Percentiles rank a stretch among this genome's conserved stretches.
phyloP scores from a whole-genome alignment of 352 stramenopile genomes.

The Blastocystis sp. region DNA sequence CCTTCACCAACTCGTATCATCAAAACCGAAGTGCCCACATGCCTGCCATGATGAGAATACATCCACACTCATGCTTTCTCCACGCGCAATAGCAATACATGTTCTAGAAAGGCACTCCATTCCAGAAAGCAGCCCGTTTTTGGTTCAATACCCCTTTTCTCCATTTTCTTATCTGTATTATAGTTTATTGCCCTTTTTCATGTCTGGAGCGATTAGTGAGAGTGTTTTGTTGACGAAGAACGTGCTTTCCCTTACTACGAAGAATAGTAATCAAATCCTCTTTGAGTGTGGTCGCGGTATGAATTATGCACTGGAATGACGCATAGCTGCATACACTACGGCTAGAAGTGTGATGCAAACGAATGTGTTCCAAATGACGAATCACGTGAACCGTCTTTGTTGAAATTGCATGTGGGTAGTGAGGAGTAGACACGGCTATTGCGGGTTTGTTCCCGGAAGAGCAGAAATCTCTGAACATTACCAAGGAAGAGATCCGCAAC shows the following conservation, averaged over 20 bases:
- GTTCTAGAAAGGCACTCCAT: neutral
- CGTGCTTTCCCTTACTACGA: constrained; percentile 33
- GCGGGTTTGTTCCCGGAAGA: constrained; percentile 56
- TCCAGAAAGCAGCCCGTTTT: neutral
- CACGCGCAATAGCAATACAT: no score
- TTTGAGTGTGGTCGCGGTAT: constrained; percentile 51
- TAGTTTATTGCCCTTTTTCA: constrained; percentile 20
- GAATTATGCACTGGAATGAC: neutral
- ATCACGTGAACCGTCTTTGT: constrained; percentile 65
- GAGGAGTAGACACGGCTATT: constrained; percentile 51
- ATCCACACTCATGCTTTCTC: no score
- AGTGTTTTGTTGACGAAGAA: constrained; percentile 62
- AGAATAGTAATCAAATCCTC: constrained; percentile 31
- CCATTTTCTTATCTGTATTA: neutral
- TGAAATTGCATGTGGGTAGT: neutral
- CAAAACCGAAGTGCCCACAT: no score
- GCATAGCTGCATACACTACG: constrained; percentile 61
- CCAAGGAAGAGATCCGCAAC: constrained; percentile 54
- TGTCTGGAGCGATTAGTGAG: neutral
- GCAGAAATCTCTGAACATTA: constrained; percentile 62
- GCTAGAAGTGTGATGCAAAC: constrained; percentile 53
- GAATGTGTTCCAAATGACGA: constrained; percentile 58
- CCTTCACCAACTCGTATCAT: no score
- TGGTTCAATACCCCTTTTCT: neutral
- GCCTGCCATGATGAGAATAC: no score